Evolutionary conservation across 1,284 basidiomycete species (phyloP).

Genomic region (Polyporus tsugae): DNA sequence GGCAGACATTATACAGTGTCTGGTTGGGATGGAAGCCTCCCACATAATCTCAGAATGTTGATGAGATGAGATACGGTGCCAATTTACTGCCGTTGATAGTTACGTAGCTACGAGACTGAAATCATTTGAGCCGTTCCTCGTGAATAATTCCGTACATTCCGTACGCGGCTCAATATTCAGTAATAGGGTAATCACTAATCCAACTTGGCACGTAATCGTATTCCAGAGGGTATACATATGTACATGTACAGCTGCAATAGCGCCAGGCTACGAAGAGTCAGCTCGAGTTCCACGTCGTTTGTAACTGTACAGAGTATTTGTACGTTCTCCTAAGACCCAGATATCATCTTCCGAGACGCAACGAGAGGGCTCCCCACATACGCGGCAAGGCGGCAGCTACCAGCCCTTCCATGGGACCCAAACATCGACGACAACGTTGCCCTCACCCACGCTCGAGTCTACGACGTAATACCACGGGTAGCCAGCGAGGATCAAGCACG

Average conservation of each 20-base stretch:
- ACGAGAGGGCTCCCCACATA: not conserved
- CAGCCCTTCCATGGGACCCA: constrained; percentile 95
- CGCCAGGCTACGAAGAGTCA: not conserved
- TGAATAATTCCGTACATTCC: too few relatives aligned
- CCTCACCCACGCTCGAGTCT: constrained; percentile 59
- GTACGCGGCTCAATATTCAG: not conserved
- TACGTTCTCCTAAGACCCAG: not conserved
- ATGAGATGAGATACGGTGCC: too few relatives aligned
- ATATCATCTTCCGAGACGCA: not conserved
- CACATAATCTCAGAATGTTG: too few relatives aligned
- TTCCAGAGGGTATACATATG: constrained; percentile 6
- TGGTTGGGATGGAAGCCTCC: too few relatives aligned
- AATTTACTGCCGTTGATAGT: too few relatives aligned
- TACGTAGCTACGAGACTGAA: not conserved
- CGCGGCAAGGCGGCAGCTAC: constrained; percentile 48
- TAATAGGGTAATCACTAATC: constrained; percentile 1
- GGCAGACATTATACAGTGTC: too few relatives aligned
- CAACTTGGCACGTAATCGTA: not conserved
- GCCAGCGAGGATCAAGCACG: constrained; percentile 80
- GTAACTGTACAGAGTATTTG: constrained; percentile 7
- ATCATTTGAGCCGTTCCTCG: not conserved
- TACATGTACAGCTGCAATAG: constrained; percentile 1
- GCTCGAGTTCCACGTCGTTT: constrained; percentile 4
- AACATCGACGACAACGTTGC: constrained; percentile 74
- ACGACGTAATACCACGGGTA: constrained; percentile 87